Base-by-base conservation (phyloP, 495 filamentous ascomycete species). In the Xylaria scruposa region DNA sequence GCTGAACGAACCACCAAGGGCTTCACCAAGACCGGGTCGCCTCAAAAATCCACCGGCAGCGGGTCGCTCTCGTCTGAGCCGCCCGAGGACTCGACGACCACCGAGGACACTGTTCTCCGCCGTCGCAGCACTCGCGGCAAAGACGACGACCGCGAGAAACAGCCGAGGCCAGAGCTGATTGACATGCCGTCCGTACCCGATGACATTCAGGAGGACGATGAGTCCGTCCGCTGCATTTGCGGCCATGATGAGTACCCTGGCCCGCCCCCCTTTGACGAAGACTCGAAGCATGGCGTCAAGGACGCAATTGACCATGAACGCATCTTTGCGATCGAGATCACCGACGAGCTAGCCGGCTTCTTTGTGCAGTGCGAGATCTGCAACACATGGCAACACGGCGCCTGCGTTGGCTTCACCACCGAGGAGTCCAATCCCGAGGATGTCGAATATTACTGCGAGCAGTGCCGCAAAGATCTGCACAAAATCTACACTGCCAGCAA, bases 371-470 rank as follows among this genome's bases (percentile, higher is more conserved):
- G 96, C 88, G 96, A 99, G 81, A 85, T 89, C 61, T 99, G 96
- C 83, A 97, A 97, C 80, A 96, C 98, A 67, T 99, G 96, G 96
- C 96, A 99, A 78, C 96, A 99, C 77, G 97, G 96, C 78, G 94
- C 94, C 69, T 99, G 96, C 82, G 97, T 99, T 63, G 96, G 96
- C 47, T 97, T 99, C 74, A 94, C 94, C 87, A 94, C 97, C 72
- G 94, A 95, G 79, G 91, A 92, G 67, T 90, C 90, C 79, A 95
- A 91, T 78, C 97, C 95, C 42, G 95, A 98, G 58, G 76, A 78
- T 40, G 60, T 79, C 29, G 93, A 98, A 83, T 99, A 99, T 85
- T 98, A 94, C 79, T 99, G 96, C 81, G 96, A 99, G 83, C 87
- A 92, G 81, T 99, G 96, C 80, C 90, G 92, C 73, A 92, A 92